These are phyloP conservation scores for Lippia alba DNA, from an alignment of 305 asterid species.

Conservation along the genomic window DNA sequence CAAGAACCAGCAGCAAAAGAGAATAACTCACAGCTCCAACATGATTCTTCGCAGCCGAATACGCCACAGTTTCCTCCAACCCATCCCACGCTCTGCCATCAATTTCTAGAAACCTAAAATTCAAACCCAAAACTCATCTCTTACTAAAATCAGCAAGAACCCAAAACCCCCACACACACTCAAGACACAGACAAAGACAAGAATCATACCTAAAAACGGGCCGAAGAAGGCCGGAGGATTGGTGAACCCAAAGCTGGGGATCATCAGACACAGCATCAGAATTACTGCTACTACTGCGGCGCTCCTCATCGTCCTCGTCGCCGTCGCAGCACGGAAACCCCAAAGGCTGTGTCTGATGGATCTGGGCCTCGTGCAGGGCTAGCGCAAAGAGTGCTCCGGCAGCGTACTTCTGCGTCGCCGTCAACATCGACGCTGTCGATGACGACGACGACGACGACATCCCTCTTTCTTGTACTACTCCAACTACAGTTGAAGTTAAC, in stretches of 20 bases:
- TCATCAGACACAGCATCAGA: conserved; percentile 75
- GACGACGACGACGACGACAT: conserved; percentile 34
- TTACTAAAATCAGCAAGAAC: not conserved
- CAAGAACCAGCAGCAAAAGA: not conserved
- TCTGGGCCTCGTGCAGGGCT: conserved; percentile 86
- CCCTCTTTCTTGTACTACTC: conserved; percentile 8
- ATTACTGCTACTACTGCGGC: conserved; percentile 66
- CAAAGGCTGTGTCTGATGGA: conserved; percentile 74
- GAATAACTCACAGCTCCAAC: conserved; percentile 82
- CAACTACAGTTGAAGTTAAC: not conserved
- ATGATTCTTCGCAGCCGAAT: conserved; percentile 71
- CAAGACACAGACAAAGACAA: not conserved
- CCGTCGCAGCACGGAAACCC: conserved; percentile 58
- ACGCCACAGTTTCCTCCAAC: conserved; percentile 80
- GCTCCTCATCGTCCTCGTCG: conserved; percentile 52
- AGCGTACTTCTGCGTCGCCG: conserved; percentile 86
- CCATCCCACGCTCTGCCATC: conserved; percentile 84
- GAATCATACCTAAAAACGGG: conserved; percentile 74
- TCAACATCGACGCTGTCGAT: conserved; percentile 55
- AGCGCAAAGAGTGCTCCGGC: conserved; percentile 85
- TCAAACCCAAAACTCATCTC: conserved; percentile 27
- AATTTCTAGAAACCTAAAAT: conserved; percentile 70
- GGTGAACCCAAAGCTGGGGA: conserved; percentile 80
- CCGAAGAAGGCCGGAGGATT: conserved; percentile 75
- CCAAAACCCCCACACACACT: not conserved